Evolutionary conservation across 495 filamentous ascomycete genomes (phyloP), one percentile per base, ranked within the genome.

Genomic region (Neurospora sp.): DNA sequence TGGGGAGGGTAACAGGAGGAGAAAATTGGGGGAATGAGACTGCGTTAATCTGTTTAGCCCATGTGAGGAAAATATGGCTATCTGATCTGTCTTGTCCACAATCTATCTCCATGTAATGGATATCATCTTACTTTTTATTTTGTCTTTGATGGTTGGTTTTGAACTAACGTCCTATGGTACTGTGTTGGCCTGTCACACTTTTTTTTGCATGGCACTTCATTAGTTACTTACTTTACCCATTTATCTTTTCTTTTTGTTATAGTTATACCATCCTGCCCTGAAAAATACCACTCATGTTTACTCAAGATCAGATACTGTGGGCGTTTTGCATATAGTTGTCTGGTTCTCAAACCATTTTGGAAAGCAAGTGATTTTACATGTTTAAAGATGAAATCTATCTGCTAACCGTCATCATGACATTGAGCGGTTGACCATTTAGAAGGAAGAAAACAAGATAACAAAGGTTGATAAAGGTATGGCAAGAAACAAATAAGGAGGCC

Each of bases 231-330:
- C 69, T 59, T 10, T 71, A 71, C 44, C 41, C 38, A 35, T 27
- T 71, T 61, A 35, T 68, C 70, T 68, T 61, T 71, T 71, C 31
- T 71, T 71, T 38, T 38, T 65, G 20, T 68, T 8, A 14, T 71
- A 47, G 45, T 22, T 27, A 59, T 10, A 35, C 69, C 20, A 27
- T 53, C n/a, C 27, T n/a, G 40, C 20, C 18, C 59, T 12, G 10
- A 16, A 22, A 61, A 59, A 27, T 53, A 22, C 4, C 20, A 53
- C 8, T 61, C 22, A 31, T 16, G 53, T 16, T 31, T 31, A 61
- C 3, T 16, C 5, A 27, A 27, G 4, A 14, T 31, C 20, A 59
- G 47, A 59, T 27, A 6, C 4, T 12, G 1, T 59, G 47, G 47
- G 22, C 47, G 0, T 14, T 22, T 59, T 10, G 8, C 42, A 45